A percentile compares a stretch with the other conserved stretches of the same genome.
Conservation (phyloP, 1,139 yeast genomes). For the Lodderomyces margitis region DNA sequence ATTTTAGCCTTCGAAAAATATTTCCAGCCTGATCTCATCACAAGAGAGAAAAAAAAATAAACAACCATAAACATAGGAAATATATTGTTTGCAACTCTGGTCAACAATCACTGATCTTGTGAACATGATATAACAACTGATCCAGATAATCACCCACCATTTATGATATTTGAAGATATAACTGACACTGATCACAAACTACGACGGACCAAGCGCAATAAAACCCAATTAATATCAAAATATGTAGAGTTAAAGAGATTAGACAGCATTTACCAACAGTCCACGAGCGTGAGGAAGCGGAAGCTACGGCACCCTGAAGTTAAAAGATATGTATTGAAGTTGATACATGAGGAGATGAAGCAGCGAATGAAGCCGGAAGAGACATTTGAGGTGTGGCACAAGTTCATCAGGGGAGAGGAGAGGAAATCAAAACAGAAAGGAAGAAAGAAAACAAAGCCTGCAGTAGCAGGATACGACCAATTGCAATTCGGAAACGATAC, state of each 20-base stretch:
- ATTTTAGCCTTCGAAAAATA: too few species aligned
- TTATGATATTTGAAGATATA: slow-evolving; percentile 23
- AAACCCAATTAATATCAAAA: slow-evolving; percentile 17
- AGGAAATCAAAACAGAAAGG: background rate
- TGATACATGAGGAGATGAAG: slow-evolving; percentile 17
- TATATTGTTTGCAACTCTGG: too few species aligned
- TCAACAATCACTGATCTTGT: background rate
- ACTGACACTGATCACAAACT: slow-evolving; percentile 12
- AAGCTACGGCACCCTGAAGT: slow-evolving; percentile 14
- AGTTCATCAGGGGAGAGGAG: slow-evolving; percentile 5
- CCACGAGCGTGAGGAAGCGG: slow-evolving; percentile 8
- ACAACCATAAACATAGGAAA: background rate
- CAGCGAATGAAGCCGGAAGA: slow-evolving; percentile 30
- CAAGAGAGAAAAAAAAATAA: background rate
- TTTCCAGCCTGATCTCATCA: slow-evolving; percentile 3
- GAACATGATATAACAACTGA: slow-evolving; percentile 4
- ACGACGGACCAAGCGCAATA: slow-evolving; percentile 8
- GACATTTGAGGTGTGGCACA: slow-evolving; percentile 41
- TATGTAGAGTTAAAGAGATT: slow-evolving; percentile 20
- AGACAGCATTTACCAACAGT: slow-evolving; percentile 12
- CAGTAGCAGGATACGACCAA: background rate
- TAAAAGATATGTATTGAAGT: slow-evolving; percentile 17
- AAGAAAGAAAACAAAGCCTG: slow-evolving; percentile 2
- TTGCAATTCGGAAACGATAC: slow-evolving; percentile 1
- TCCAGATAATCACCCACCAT: background rate